Conservation (phyloP, 345 rosid species). For the Abelmoschus esculentus region DNA sequence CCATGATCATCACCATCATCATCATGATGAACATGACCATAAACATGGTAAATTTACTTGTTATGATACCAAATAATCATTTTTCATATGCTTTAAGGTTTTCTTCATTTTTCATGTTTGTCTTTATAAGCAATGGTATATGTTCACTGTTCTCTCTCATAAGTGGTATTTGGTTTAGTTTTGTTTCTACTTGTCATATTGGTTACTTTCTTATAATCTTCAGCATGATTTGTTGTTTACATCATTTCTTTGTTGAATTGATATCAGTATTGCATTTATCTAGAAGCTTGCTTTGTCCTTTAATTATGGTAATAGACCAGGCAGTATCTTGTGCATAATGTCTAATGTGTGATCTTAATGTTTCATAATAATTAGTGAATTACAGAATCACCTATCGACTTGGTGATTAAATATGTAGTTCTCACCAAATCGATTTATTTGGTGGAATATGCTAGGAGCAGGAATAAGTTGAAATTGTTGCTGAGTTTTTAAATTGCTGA, state of each 20-base stretch:
- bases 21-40: conserved; percentile 52
- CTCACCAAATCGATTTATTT: neutral
- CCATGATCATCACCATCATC: conserved; percentile 44
- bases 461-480: neutral
- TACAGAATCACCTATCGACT: neutral
- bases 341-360: neutral
- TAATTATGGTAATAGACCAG: neutral
- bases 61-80: neutral
- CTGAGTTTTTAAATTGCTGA: neutral
- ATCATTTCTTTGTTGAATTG: neutral
- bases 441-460: neutral
- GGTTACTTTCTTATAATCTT: neutral
- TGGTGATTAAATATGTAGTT: neutral
- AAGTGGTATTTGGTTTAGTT: neutral
- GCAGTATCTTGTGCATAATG: neutral
- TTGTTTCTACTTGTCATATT: neutral
- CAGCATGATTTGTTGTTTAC: neutral
- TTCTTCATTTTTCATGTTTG: neutral
- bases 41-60: conserved; percentile 49
- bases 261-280: neutral
- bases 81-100: conserved; percentile 5
- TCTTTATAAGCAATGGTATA: neutral
- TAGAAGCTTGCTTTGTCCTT: neutral
- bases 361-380: neutral
- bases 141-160: neutral